phyloP scores from a whole-genome alignment of 2,329 filamentous ascomycete species.

The Alternaria atra region DNA sequence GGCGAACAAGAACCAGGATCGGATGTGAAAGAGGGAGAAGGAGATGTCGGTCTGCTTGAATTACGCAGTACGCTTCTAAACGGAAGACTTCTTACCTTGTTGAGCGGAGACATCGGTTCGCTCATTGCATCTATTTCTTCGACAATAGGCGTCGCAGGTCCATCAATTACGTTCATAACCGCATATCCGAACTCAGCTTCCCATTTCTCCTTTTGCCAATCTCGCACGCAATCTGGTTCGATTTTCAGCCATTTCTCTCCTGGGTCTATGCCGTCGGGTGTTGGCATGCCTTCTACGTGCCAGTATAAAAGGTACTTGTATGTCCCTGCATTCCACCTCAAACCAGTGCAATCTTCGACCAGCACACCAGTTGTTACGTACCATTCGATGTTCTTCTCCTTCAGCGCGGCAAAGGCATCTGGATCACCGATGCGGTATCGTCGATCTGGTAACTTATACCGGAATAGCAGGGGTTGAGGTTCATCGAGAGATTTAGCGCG shows the following conservation, averaged over 20 bases:
- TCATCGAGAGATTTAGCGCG: background rate
- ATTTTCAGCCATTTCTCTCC: background rate
- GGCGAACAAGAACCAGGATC: background rate
- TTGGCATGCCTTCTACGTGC: slow-evolving; percentile 1
- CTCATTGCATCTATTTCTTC: background rate
- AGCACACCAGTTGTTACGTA: slow-evolving; percentile 4
- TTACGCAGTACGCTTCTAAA: background rate
- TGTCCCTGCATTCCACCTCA: slow-evolving; percentile 4
- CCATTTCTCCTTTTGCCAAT: slow-evolving; percentile 1
- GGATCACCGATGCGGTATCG: slow-evolving; percentile 1
- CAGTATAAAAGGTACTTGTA: slow-evolving; percentile 2
- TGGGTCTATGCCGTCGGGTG: background rate
- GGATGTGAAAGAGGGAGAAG: background rate
- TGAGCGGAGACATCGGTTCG: background rate
- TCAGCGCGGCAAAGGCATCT: background rate
- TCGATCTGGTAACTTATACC: background rate
- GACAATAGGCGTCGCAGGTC: slow-evolving; percentile 2
- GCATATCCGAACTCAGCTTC: background rate
- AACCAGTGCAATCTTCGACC: background rate
- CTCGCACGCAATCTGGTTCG: background rate
- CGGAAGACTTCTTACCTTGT: background rate
- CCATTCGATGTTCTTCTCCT: slow-evolving; percentile 1
- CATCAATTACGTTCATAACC: background rate
- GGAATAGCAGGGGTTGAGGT: background rate
- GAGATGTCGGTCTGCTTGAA: background rate